Percentiles rank a stretch among this genome's conserved stretches.
phyloP scores from a whole-genome alignment of 768 basidiomycete species.

The Gautieria morchelliformis region DNA sequence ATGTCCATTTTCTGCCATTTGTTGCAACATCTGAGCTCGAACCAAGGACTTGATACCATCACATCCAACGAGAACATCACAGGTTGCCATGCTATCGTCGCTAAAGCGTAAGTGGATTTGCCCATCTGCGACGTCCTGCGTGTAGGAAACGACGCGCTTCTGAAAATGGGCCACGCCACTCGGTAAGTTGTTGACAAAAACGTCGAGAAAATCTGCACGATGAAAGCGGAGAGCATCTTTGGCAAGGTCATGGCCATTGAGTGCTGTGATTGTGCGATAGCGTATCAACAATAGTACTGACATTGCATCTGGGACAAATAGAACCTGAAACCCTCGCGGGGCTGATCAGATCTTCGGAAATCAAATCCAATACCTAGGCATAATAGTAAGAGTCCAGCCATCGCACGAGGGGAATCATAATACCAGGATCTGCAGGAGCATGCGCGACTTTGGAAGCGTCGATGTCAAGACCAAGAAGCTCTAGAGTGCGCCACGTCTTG shows the following conservation, averaged over 20 bases:
- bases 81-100: conserved; percentile 15
- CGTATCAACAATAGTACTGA: conserved; percentile 8
- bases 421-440: conserved; percentile 13
- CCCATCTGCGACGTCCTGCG: conserved; percentile 12
- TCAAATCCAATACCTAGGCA: conserved; percentile 29
- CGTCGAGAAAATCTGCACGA: conserved; percentile 27
- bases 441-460: conserved; percentile 16
- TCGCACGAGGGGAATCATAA: not conserved
- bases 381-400: not conserved
- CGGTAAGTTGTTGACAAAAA: conserved; percentile 23
- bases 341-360: conserved; percentile 12
- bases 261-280: not conserved
- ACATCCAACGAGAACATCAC: conserved; percentile 19
- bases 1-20: conserved; percentile 15
- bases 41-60: conserved; percentile 21
- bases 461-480: conserved; percentile 29
- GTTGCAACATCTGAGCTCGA: conserved; percentile 14
- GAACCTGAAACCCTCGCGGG: conserved; percentile 10
- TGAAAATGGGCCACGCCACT: conserved; percentile 17
- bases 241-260: not conserved
- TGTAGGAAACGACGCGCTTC: conserved; percentile 25
- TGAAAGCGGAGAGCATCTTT: conserved; percentile 23
- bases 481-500: conserved; percentile 36
- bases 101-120: conserved; percentile 17
- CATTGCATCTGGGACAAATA: conserved; percentile 15